Conservation (phyloP, 176 grass and related monocot species). For the Carex littledalei region DNA sequence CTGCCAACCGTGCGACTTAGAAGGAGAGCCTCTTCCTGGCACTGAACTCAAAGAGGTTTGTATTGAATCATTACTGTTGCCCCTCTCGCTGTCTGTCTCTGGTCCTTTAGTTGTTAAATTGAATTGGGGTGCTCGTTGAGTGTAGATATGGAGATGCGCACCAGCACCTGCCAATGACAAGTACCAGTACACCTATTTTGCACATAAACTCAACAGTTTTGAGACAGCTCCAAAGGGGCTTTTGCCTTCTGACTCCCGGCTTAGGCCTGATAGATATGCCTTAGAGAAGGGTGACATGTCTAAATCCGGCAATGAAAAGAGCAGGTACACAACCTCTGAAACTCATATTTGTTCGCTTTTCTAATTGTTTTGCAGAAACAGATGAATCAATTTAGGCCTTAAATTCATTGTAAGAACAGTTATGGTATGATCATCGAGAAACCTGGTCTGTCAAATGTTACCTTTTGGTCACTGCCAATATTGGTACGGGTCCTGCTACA, state of each 20-base stretch:
- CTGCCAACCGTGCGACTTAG: slow-evolving; percentile 82
- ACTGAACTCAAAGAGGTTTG: slow-evolving; percentile 69
- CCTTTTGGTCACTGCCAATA: background rate
- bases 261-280: slow-evolving; percentile 85
- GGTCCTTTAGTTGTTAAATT: background rate
- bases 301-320: slow-evolving; percentile 79
- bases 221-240: slow-evolving; percentile 73
- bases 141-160: slow-evolving; percentile 66
- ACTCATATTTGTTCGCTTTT: background rate
- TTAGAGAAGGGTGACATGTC: slow-evolving; percentile 91
- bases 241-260: slow-evolving; percentile 77
- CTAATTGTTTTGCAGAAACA: background rate
- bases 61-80: background rate
- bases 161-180: slow-evolving; percentile 64
- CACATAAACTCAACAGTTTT: slow-evolving; percentile 92
- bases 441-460: background rate
- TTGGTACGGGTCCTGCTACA: background rate
- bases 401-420: background rate
- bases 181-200: slow-evolving; percentile 89
- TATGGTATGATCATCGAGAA: background rate
- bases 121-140: background rate
- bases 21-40: slow-evolving; percentile 87
- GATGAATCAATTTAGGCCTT: background rate
- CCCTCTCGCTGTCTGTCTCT: background rate
- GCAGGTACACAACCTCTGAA: slow-evolving; percentile 36